Evolutionary conservation across 352 stramenopile genomes (phyloP).

Genomic region (Aphanomyces euteiches): DNA sequence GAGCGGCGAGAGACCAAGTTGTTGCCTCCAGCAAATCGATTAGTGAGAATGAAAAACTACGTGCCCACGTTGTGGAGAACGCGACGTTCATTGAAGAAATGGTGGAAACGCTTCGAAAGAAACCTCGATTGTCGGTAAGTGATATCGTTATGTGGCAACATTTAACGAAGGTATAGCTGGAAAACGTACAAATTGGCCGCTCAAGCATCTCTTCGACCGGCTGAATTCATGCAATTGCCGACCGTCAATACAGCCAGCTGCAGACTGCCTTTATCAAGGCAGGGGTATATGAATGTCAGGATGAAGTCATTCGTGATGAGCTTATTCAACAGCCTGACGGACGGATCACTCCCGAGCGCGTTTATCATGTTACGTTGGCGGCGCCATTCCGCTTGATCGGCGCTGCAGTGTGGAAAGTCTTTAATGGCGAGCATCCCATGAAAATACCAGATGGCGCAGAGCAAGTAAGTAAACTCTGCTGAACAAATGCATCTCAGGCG

Average conservation of each 20-base stretch:
- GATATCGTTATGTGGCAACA: neutral
- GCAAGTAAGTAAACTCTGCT: neutral
- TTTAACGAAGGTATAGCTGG: neutral
- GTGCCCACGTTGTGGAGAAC: neutral
- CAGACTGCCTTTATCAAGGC: neutral
- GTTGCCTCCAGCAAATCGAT: neutral
- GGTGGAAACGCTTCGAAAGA: neutral
- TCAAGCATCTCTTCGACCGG: neutral
- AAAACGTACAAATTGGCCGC: neutral
- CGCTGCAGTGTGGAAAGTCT: slow-evolving; percentile 2
- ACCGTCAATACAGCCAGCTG: neutral
- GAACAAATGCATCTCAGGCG: neutral
- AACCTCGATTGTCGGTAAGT: neutral
- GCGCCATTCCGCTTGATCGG: neutral
- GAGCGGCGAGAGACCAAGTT: neutral
- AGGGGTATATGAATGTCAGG: neutral
- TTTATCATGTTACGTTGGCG: neutral
- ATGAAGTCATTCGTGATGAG: neutral
- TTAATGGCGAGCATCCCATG: neutral
- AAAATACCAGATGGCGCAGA: neutral
- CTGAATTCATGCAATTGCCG: slow-evolving; percentile 2
- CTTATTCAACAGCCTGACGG: neutral
- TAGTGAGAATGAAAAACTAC: neutral
- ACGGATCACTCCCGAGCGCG: neutral
- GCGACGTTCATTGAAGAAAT: neutral